Evolutionary conservation across 768 basidiomycete genomes (phyloP), one percentile per base, ranked within the genome.

Genomic region (Rhodosporidiobolus odoratus): DNA sequence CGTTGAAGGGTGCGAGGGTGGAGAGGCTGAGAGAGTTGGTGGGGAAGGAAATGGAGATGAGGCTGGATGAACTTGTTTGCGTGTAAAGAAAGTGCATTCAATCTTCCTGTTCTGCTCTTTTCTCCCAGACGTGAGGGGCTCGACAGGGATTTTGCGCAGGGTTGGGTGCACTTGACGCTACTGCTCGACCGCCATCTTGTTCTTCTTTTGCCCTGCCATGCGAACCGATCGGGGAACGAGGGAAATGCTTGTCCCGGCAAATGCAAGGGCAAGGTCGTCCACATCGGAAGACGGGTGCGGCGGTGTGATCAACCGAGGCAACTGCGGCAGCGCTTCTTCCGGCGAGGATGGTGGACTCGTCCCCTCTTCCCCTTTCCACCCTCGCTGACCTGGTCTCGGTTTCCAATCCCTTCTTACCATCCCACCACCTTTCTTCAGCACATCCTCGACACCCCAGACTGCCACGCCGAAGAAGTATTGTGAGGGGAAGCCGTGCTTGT

Each of bases 401-500:
- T 58, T 67, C 73, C 73, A 74, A 3, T 74, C 73, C 9, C 61
- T 40, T 16, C 69, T 23, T 1, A 74, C 62, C 68, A 74, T 70
- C 23, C 73, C 73, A 5, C 63, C 62, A 3, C 62, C 61, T 38
- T 58, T 60, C 16, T 40, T 23, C 5, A 74, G 61, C 21, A 74
- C 58, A 9, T 67, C 54, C 15, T 43, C 62, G 27, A 74, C 53
- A 15, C 73, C 73, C 66, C 69, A 74, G 40, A 70, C 45, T 12
- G 56, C 54, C 4, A 75, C 66, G 38, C 27, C 57, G 56, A 75
- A 75, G 64, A 66, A 71, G 59, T 62, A 75, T 47, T 73, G 50
- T 60, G 70, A 60, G 9, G 76, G 76, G 47, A 67, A 77, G 8
- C 38, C 40, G 67, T 77, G 76, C 48, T 64, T 47, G 37, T 62